Evolutionary conservation across 495 filamentous ascomycete genomes (phyloP).

Genomic region (Hypoxylon rickii): DNA sequence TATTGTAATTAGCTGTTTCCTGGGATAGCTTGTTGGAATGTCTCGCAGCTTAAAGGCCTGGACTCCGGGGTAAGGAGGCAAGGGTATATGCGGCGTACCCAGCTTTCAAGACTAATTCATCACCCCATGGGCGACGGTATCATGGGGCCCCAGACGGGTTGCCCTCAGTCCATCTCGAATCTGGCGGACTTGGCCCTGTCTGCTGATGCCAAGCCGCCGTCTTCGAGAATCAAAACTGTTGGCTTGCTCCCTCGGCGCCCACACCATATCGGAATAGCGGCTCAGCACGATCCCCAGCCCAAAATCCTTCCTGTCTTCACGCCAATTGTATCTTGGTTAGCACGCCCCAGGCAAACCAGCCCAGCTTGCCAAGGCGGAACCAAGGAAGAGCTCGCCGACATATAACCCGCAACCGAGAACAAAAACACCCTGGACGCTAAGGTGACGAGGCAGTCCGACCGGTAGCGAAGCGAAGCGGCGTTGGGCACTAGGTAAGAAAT

Average conservation of each 20-base stretch:
- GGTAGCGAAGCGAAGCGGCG: too few species aligned
- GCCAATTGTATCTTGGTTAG: slow-evolving; percentile 20
- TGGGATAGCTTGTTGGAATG: too few species aligned
- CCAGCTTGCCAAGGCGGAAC: slow-evolving; percentile 36
- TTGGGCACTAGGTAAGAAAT: too few species aligned
- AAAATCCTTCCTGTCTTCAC: slow-evolving; percentile 3
- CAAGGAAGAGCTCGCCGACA: slow-evolving; percentile 26
- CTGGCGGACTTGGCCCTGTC: slow-evolving; percentile 16
- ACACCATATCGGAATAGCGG: slow-evolving; percentile 21
- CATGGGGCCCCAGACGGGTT: neutral
- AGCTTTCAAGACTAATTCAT: neutral
- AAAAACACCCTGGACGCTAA: too few species aligned
- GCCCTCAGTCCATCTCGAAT: slow-evolving; percentile 9
- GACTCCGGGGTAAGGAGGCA: slow-evolving; percentile 23
- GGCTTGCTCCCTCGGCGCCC: slow-evolving; percentile 6
- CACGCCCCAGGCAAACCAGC: slow-evolving; percentile 1
- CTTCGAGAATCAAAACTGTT: neutral
- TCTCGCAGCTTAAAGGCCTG: slow-evolving; percentile 4
- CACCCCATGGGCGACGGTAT: slow-evolving; percentile 1
- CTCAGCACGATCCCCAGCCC: slow-evolving; percentile 11
- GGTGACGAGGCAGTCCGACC: too few species aligned
- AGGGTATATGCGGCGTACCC: slow-evolving; percentile 6
- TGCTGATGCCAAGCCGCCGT: slow-evolving; percentile 24
- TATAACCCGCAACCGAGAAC: slow-evolving; percentile 12
- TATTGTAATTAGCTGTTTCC: too few species aligned